These are phyloP conservation scores for Pugionium dolabratum DNA, from an alignment of 345 rosid genomes.

Conservation along the genomic window DNA sequence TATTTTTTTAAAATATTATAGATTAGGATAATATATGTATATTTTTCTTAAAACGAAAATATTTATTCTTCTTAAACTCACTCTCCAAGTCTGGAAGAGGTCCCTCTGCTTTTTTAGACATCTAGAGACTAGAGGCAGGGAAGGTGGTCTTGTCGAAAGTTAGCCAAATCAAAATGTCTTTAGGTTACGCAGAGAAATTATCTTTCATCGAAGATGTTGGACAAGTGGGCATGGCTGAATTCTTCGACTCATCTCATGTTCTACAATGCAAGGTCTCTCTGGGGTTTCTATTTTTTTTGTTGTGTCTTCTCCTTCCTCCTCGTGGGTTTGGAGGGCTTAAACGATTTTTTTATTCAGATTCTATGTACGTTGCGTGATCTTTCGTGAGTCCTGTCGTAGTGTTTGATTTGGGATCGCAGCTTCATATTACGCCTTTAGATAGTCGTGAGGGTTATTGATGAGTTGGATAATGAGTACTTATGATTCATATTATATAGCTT, in stretches of 20 bases:
- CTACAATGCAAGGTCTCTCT: constrained; percentile 71
- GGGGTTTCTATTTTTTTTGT: not conserved
- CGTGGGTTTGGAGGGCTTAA: constrained; percentile 28
- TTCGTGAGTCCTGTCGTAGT: constrained; percentile 8
- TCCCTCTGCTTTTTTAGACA: constrained; percentile 24
- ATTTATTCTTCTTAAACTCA: constrained; percentile 11
- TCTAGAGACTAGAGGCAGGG: constrained; percentile 18
- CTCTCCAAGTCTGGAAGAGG: constrained; percentile 24
- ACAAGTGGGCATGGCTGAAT: constrained; percentile 90
- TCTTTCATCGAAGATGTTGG: constrained; percentile 99
- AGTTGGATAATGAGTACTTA: constrained; percentile 13
- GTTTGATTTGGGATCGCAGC: constrained; percentile 4
- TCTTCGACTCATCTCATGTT: constrained; percentile 72
- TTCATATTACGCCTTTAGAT: not conserved
- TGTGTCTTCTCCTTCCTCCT: constrained; percentile 13
- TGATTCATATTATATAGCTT: not conserved
- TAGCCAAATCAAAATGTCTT: constrained; percentile 59
- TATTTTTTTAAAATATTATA: too few species aligned
- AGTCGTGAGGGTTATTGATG: not conserved
- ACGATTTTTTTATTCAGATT: constrained; percentile 13
- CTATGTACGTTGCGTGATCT: constrained; percentile 5
- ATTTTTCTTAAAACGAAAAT: not conserved
- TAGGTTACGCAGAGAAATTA: constrained; percentile 98
- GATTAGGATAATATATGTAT: too few species aligned
- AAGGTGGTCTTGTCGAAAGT: constrained; percentile 29